These are phyloP conservation scores for Aspergillus steynii DNA, from an alignment of 495 filamentous ascomycete species.

Conservation along the genomic window DNA sequence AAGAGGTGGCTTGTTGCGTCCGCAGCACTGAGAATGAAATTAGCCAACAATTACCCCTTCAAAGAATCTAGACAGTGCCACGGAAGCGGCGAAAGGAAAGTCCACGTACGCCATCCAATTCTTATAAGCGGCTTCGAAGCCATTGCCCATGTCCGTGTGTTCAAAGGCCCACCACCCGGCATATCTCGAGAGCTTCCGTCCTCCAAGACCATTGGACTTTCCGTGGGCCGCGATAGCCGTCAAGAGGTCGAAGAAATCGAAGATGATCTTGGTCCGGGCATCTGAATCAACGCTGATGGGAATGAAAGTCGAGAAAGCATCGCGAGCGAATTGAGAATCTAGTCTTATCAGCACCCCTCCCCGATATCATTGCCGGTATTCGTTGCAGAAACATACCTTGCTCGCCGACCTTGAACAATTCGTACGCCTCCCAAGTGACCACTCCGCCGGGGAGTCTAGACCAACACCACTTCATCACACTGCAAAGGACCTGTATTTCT, in stretches of 20 bases:
- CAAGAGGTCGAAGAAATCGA: constrained; percentile 94
- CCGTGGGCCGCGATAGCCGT: constrained; percentile 79
- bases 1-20: constrained; percentile 96
- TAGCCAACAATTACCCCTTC: constrained; percentile 14
- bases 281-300: constrained; percentile 91
- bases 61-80: background rate
- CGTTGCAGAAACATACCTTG: constrained; percentile 57
- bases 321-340: constrained; percentile 91
- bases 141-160: constrained; percentile 76
- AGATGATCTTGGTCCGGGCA: constrained; percentile 82
- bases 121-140: constrained; percentile 95
- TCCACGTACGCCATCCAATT: constrained; percentile 66
- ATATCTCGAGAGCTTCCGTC: constrained; percentile 89
- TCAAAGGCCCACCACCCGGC: constrained; percentile 99
- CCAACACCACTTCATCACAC: constrained; percentile 99
- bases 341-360: constrained; percentile 7
- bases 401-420: constrained; percentile 93
- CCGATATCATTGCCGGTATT: background rate
- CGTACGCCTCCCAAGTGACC: constrained; percentile 96
- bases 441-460: constrained; percentile 88
- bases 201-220: constrained; percentile 90
- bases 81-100: background rate
- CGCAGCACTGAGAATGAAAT: constrained; percentile 63
- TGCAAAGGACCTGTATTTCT: constrained; percentile 73
- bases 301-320: constrained; percentile 95